Conservation (phyloP, 2,329 filamentous ascomycete genomes). For the Elsinoe fawcettii region DNA sequence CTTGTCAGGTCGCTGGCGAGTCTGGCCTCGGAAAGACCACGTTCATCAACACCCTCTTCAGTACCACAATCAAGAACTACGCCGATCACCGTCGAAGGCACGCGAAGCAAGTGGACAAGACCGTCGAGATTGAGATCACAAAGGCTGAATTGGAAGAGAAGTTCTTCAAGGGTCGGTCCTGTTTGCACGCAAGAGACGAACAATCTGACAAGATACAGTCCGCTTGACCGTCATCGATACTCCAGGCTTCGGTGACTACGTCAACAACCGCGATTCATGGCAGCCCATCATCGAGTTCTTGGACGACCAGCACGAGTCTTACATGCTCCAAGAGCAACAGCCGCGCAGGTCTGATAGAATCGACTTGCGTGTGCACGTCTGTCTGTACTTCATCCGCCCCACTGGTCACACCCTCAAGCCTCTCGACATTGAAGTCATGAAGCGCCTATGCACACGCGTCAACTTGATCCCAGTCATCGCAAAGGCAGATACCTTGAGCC, state of each 20-base stretch:
- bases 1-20: constrained; percentile 81
- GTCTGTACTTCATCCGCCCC: constrained; percentile 97
- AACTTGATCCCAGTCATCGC: constrained; percentile 98
- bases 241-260: constrained; percentile 97
- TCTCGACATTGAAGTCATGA: constrained; percentile 99
- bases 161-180: constrained; percentile 88
- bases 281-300: constrained; percentile 99
- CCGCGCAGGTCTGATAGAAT: constrained; percentile 98
- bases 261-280: constrained; percentile 99
- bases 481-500: constrained; percentile 96
- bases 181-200: not conserved
- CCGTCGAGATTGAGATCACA: constrained; percentile 99
- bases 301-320: constrained; percentile 99
- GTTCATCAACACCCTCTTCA: constrained; percentile 99
- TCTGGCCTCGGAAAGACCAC: constrained; percentile 98
- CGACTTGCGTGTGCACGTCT: constrained; percentile 95
- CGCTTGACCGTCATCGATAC: constrained; percentile 98
- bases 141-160: constrained; percentile 99
- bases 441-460: constrained; percentile 93
- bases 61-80: constrained; percentile 99
- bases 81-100: constrained; percentile 99
- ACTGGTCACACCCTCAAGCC: constrained; percentile 98
- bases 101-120: constrained; percentile 99
- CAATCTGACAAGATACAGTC: constrained; percentile 49
- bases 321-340: constrained; percentile 99